phyloP scores from a whole-genome alignment of 495 filamentous ascomycete species.

The Lineolata rhizophorae region DNA sequence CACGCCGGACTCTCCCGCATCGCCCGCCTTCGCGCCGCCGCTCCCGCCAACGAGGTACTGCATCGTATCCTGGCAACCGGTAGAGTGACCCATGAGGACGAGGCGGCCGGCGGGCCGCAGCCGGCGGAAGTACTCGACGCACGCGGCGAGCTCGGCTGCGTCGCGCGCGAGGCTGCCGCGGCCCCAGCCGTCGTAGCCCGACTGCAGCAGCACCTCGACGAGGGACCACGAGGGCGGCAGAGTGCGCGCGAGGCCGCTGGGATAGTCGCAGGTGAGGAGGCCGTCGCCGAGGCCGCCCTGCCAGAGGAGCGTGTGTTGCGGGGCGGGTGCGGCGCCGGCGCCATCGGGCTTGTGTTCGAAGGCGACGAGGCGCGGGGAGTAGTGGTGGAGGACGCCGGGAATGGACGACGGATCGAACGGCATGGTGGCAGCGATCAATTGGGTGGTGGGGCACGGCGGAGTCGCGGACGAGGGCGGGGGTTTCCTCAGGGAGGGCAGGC shows the following conservation, averaged over 20 bases:
- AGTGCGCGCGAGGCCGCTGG: constrained; percentile 26
- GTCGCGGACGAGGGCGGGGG: not conserved
- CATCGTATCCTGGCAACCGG: constrained; percentile 73
- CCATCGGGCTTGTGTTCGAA: constrained; percentile 35
- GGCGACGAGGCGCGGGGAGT: constrained; percentile 32
- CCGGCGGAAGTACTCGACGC: constrained; percentile 45
- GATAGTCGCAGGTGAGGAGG: constrained; percentile 43
- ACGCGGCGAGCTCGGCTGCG: constrained; percentile 44
- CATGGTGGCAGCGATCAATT: too few species aligned
- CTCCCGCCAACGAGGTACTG: constrained; percentile 40
- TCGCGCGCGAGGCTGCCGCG: constrained; percentile 44
- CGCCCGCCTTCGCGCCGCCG: too few species aligned
- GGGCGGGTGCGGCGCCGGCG: constrained; percentile 5
- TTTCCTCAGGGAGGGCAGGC: too few species aligned
- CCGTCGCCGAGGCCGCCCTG: constrained; percentile 71
- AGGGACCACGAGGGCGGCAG: constrained; percentile 42
- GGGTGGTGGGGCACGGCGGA: constrained; percentile 1
- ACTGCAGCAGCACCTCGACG: constrained; percentile 35
- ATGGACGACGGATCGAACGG: constrained; percentile 9
- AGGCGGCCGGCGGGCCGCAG: constrained; percentile 28
- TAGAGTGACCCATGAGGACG: constrained; percentile 76
- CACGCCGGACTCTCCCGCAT: not conserved
- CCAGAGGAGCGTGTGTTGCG: constrained; percentile 38
- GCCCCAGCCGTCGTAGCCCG: constrained; percentile 55
- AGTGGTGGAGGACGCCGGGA: constrained; percentile 34